A percentile compares a stretch with the other conserved stretches of the same genome.
Conservation (phyloP, 768 basidiomycete species). For the Rhizopogon salebrosus region DNA sequence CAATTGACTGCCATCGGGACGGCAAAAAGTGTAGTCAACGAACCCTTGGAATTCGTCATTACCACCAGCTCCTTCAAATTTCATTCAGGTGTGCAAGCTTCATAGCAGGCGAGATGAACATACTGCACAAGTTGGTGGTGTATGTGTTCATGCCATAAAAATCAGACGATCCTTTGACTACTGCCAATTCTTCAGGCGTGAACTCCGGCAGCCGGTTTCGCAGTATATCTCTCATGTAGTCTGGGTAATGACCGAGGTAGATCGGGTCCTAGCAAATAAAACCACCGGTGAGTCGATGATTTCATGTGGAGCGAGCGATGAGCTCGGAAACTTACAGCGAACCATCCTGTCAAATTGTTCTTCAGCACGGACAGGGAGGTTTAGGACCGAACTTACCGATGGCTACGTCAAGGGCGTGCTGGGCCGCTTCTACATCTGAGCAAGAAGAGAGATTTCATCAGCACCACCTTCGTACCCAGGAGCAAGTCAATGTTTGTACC, state of each 20-base stretch:
- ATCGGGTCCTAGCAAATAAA: constrained; percentile 47
- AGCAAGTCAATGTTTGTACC: constrained; percentile 14
- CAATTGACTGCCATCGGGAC: constrained; percentile 59
- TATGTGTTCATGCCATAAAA: constrained; percentile 75
- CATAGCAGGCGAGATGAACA: constrained; percentile 14
- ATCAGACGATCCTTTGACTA: constrained; percentile 63
- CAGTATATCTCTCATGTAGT: constrained; percentile 49
- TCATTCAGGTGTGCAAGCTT: background rate
- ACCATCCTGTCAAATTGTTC: constrained; percentile 42
- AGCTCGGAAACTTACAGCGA: constrained; percentile 36
- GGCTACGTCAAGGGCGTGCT: constrained; percentile 66
- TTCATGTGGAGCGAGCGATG: background rate
- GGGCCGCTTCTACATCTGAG: constrained; percentile 61
- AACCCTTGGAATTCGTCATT: constrained; percentile 61
- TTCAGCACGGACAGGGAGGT: constrained; percentile 17
- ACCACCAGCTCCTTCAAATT: constrained; percentile 47
- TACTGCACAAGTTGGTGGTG: constrained; percentile 59
- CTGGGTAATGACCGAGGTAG: constrained; percentile 68
- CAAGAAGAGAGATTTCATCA: constrained; percentile 4
- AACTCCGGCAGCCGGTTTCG: constrained; percentile 55
- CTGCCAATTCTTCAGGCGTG: constrained; percentile 46
- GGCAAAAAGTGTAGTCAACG: constrained; percentile 55
- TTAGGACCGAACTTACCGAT: constrained; percentile 47
- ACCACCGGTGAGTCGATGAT: background rate
- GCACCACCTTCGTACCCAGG: background rate